A percentile compares a stretch with the other conserved stretches of the same genome.
These are phyloP conservation scores for Epichloe sp. DNA, from an alignment of 2,329 filamentous ascomycete species.

Conservation along the genomic window DNA sequence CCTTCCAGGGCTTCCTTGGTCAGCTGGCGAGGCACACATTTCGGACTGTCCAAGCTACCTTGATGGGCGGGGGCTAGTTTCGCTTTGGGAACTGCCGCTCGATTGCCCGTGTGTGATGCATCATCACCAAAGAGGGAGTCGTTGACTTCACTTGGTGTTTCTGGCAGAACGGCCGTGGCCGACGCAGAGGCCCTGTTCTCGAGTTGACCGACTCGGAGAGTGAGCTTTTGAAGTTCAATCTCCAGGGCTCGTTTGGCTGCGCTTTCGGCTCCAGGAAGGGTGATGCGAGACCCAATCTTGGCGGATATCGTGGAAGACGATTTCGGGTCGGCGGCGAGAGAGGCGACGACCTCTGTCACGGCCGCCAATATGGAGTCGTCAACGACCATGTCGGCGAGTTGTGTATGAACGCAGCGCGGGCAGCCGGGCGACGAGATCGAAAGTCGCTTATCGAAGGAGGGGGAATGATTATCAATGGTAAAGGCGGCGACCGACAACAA, in stretches of 20 bases:
- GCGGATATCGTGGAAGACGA: conserved; percentile 25
- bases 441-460: not conserved
- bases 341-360: conserved; percentile 39
- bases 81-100: conserved; percentile 22
- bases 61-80: conserved; percentile 32
- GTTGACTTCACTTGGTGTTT: conserved; percentile 66
- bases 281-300: conserved; percentile 38
- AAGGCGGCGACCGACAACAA: not conserved
- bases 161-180: conserved; percentile 51
- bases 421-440: not conserved
- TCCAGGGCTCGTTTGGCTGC: conserved; percentile 69
- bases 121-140: conserved; percentile 52
- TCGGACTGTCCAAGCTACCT: conserved; percentile 26
- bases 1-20: conserved; percentile 76
- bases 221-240: conserved; percentile 67
- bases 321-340: conserved; percentile 33
- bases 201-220: conserved; percentile 65
- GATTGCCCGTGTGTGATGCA: conserved; percentile 30
- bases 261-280: conserved; percentile 64
- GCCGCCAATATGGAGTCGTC: conserved; percentile 43
- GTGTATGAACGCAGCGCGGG: conserved; percentile 11
- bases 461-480: not conserved
- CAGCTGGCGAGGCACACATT: conserved; percentile 34
- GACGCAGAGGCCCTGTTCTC: conserved; percentile 61
- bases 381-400: conserved; percentile 24